Conservation (phyloP, 441 rosid genomes). For the Jatropha podagrica region DNA sequence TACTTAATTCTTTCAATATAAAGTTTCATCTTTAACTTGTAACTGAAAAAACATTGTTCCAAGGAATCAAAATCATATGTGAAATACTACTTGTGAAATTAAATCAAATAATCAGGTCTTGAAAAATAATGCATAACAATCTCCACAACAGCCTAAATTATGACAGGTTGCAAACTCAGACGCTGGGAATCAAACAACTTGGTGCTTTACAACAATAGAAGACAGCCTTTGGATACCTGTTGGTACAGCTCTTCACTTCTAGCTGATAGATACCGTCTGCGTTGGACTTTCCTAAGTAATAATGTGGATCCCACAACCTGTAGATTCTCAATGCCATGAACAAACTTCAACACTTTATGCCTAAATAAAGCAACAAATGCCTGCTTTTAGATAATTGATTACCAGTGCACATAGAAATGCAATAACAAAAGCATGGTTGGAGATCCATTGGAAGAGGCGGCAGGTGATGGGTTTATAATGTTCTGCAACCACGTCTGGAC, state of each 20-base stretch:
- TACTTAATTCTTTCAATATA: background rate
- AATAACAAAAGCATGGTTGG: conserved; percentile 41
- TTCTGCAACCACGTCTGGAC: conserved; percentile 63
- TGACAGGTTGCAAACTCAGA: conserved; percentile 4
- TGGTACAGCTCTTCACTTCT: conserved; percentile 68
- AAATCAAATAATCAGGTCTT: background rate
- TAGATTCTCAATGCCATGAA: conserved; percentile 53
- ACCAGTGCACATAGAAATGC: conserved; percentile 54
- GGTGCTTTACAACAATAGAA: background rate
- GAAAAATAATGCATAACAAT: background rate
- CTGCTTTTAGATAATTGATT: conserved; percentile 32
- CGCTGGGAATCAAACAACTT: background rate
- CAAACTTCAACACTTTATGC: conserved; percentile 48
- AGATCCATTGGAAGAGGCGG: conserved; percentile 56
- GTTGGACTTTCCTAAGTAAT: conserved; percentile 44
- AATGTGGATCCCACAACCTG: conserved; percentile 59
- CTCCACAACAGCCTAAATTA: background rate
- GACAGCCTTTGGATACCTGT: conserved; percentile 48
- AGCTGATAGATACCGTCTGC: conserved; percentile 38
- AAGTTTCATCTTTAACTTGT: background rate
- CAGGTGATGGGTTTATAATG: conserved; percentile 66
- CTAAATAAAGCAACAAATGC: conserved; percentile 37
- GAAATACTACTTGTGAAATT: background rate
- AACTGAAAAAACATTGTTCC: background rate
- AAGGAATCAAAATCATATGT: background rate